phyloP scores from a whole-genome alignment of 2,329 filamentous ascomycete genomes.

The Fusarium tuaranense region DNA sequence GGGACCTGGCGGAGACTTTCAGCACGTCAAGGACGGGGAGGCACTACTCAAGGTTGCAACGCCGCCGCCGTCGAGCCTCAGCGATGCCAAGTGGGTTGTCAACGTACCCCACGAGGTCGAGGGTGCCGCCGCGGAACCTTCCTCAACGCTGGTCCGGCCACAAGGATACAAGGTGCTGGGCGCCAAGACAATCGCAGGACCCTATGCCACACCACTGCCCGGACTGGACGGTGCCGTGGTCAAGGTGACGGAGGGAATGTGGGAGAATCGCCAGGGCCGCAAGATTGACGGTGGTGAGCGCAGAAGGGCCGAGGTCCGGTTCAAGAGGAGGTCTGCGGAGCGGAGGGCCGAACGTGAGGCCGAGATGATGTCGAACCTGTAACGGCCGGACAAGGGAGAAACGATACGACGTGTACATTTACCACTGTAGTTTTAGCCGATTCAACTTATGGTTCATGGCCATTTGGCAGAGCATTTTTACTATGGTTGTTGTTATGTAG shows the following conservation, averaged over 20 bases:
- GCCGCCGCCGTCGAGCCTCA: conserved; percentile 49
- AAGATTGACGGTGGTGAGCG: conserved; percentile 98
- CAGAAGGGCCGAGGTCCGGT: conserved; percentile 84
- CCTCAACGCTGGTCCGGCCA: conserved; percentile 45
- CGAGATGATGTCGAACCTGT: conserved; percentile 50
- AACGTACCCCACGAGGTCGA: conserved; percentile 63
- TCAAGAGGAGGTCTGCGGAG: conserved; percentile 85
- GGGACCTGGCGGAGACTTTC: conserved; percentile 85
- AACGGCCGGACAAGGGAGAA: conserved; percentile 35
- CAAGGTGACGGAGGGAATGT: conserved; percentile 85
- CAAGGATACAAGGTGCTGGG: conserved; percentile 73
- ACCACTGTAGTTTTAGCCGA: conserved; percentile 46
- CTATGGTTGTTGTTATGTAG: neutral
- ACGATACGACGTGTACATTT: conserved; percentile 43
- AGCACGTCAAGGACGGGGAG: conserved; percentile 71
- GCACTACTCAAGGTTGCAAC: conserved; percentile 64
- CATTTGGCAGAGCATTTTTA: conserved; percentile 29
- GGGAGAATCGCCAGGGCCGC: conserved; percentile 86
- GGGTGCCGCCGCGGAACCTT: neutral
- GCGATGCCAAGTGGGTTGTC: conserved; percentile 65
- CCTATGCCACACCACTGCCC: conserved; percentile 77
- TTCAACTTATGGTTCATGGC: conserved; percentile 28
- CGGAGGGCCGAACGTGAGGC: conserved; percentile 74
- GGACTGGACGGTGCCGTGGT: conserved; percentile 74
- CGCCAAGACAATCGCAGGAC: conserved; percentile 78